Base-by-base conservation (phyloP, 2,329 filamentous ascomycete species). In the Alternaria conjuncta region DNA sequence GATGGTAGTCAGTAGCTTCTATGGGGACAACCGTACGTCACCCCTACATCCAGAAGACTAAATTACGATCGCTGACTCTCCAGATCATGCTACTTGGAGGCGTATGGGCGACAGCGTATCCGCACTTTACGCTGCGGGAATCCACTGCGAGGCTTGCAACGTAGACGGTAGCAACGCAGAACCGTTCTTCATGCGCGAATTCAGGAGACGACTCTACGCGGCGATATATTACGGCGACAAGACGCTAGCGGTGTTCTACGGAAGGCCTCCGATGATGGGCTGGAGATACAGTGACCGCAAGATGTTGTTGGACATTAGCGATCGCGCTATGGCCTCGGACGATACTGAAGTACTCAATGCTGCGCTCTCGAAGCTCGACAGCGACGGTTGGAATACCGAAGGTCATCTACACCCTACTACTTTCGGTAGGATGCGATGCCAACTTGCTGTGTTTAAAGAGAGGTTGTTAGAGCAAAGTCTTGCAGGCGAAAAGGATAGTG, bases 41-140 rank as follows among this genome's bases (percentile, higher is more conserved):
- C 13, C n/a, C 12, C 9, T 26, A 9, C 12, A 25, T 30, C 13
- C 15, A 13, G n/a, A 45, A 4, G 6, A 30, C 5, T 25, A 26
- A 15, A 11, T 15, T 15, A 10, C n/a, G 23, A 13, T n/a, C 25
- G 32, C 47, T 67, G 71, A 51, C 73, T 26, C 23, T 20, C 20
- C 47, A 78, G 77, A 79, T 57, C 77, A 79, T 58, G 75, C 75
- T 11, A 75, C 75, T 23, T 79, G 76, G 76, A 69, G 75, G 49
- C 69, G 77, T 9, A 68, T 78, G 23, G 70, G 75, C 23, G 77
- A 78, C 36, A 71, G 67, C 47, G 68, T 78, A 8, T 69, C 69
- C 9, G 63, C 74, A 4, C 58, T 77, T 0, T 77, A 77, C 55
- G 75, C 76, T 4, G 68, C 74, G 58, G 76, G 77, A 10, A 78